Evolutionary conservation across 345 rosid genomes (phyloP), one percentile per base, ranked within the genome.

Genomic region (Carallia brachiata): DNA sequence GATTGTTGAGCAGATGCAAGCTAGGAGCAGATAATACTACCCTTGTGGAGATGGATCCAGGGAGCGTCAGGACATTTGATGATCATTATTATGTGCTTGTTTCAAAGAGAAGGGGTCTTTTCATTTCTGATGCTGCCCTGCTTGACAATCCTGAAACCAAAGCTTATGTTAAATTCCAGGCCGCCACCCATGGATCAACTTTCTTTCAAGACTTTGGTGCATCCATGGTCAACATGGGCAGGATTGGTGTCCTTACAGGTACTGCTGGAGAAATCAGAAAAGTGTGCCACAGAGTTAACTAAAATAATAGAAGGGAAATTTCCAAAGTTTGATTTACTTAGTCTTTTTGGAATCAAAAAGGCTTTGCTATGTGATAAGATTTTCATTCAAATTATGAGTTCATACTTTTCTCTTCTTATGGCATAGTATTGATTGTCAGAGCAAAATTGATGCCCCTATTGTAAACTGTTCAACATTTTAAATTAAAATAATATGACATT

Each of bases 141-240:
- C 84, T 87, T 10, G 77, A 85, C 32, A 56, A 88, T 52, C 17
- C 58, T 17, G 72, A 77, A 34, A 83, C 90, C 7, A 87, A 76
- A 75, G 75, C 79, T 44, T 88, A 88, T 56, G 72, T 90, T 59
- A 52, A 71, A 30, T 31, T 47, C 37, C 85, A 88, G 65, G 67
- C 32, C 1, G 27, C 63, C 0, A 59, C 61, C 8, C 0, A 56
- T 6, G 73, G 79, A 0, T 78, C 88, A 13, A 77, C 79, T 30
- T 89, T 89, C 83, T 84, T 75, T 12, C 61, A 75, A 57, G 94
- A 90, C 72, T 90, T 90, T 65, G 88, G 85, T 1, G 82, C 32
- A 52, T 87, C 97, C 44, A 90, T 89, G 92, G 83, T 81, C 44
- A 87, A 87, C 0, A 84, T 90, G 94, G 97, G 94, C 30, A 75